A percentile compares a stretch with the other conserved stretches of the same genome.
Conservation (phyloP, 768 basidiomycete species). For the Termitomyces sp. region DNA sequence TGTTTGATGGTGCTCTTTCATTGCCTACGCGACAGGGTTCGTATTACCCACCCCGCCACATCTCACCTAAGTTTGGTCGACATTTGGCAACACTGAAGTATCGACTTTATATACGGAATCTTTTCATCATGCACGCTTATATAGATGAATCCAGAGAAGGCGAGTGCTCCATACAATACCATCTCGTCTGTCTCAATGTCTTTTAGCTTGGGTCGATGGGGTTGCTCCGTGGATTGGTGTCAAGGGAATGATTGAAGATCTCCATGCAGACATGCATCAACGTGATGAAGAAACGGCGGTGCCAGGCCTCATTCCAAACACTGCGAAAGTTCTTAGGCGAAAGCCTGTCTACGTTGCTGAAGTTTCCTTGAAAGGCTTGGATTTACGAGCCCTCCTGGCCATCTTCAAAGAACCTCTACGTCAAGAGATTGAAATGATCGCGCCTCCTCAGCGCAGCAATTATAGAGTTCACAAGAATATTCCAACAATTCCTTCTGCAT, state of each 20-base stretch:
- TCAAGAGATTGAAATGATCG: slow-evolving; percentile 43
- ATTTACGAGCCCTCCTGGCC: slow-evolving; percentile 74
- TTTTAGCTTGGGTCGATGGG: slow-evolving; percentile 70
- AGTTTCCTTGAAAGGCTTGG: slow-evolving; percentile 69
- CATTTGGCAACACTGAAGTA: slow-evolving; percentile 93
- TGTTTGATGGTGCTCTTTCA: slow-evolving; percentile 75
- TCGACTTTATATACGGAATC: slow-evolving; percentile 65
- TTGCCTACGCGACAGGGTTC: slow-evolving; percentile 87
- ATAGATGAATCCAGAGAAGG: slow-evolving; percentile 71
- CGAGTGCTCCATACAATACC: slow-evolving; percentile 19
- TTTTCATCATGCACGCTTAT: slow-evolving; percentile 86
- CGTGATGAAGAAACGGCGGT: slow-evolving; percentile 74
- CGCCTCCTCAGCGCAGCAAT: slow-evolving; percentile 39
- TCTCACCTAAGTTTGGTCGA: slow-evolving; percentile 83
- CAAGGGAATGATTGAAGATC: slow-evolving; percentile 75
- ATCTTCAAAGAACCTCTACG: slow-evolving; percentile 72
- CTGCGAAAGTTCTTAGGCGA: slow-evolving; percentile 57
- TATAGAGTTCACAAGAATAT: slow-evolving; percentile 44
- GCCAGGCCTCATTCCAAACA: slow-evolving; percentile 48
- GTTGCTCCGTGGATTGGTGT: slow-evolving; percentile 78
- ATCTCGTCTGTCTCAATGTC: neutral
- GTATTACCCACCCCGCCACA: slow-evolving; percentile 63
- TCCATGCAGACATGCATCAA: slow-evolving; percentile 91
- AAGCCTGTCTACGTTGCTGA: slow-evolving; percentile 90
- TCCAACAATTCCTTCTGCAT: slow-evolving; percentile 35